Percentiles rank a stretch among this genome's conserved stretches.
Conservation (phyloP, 2,329 filamentous ascomycete species). For the Fusarium duplospermum region DNA sequence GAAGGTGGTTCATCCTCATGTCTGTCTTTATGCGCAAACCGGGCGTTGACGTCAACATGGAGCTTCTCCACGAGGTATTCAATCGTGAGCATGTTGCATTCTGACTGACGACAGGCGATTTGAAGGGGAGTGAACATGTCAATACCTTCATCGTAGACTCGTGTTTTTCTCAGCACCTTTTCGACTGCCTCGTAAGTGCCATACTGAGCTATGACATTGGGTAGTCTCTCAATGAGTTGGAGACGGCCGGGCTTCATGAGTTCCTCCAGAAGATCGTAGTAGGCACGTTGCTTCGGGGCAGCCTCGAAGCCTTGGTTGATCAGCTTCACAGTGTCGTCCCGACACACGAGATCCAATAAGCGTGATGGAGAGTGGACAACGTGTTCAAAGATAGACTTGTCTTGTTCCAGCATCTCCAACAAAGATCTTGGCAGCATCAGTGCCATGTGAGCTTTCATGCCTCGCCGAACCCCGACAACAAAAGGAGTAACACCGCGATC, state of each 20-base stretch:
- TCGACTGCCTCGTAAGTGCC: constrained; percentile 4
- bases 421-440: constrained; percentile 17
- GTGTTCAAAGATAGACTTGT: not conserved
- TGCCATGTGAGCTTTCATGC: constrained; percentile 20
- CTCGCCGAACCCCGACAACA: not conserved
- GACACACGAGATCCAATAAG: constrained; percentile 5
- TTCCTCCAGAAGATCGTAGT: not conserved
- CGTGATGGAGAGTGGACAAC: not conserved
- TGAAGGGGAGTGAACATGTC: constrained; percentile 1
- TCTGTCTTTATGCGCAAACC: not conserved
- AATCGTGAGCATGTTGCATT: constrained; percentile 27
- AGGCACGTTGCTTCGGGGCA: not conserved
- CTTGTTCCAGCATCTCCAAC: not conserved
- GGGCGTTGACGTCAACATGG: constrained; percentile 27
- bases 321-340: constrained; percentile 6
- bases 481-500: not conserved
- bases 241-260: constrained; percentile 16
- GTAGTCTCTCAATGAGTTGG: not conserved
- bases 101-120: constrained; percentile 3
- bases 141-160: not conserved
- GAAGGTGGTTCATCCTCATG: not conserved
- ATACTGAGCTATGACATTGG: constrained; percentile 10
- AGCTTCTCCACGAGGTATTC: constrained; percentile 26
- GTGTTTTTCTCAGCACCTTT: not conserved
- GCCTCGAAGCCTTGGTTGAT: not conserved